phyloP scores from a whole-genome alignment of 805 yeast genomes.

The Allodekkera sacchari region DNA sequence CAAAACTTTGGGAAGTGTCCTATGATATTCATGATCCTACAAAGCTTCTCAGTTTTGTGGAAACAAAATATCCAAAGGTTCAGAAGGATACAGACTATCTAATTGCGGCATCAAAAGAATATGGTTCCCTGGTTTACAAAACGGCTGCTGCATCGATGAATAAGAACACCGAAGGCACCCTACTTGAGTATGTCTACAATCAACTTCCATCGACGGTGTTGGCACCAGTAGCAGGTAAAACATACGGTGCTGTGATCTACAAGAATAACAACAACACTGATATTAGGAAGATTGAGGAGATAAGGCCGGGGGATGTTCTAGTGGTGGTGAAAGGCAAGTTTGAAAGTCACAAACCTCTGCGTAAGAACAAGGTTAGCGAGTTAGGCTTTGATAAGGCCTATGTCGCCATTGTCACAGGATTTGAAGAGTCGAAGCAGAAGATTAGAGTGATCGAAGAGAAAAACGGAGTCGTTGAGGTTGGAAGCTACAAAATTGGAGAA shows the following conservation, averaged over 20 bases:
- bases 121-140: conserved; percentile 44
- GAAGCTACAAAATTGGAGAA: conserved; percentile 60
- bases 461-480: conserved; percentile 42
- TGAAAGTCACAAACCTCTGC: conserved; percentile 39
- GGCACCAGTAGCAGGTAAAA: conserved; percentile 49
- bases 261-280: conserved; percentile 42
- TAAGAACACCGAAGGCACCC: conserved; percentile 17
- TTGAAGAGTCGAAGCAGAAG: conserved; percentile 65
- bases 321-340: conserved; percentile 72
- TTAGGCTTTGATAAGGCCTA: conserved; percentile 51
- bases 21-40: conserved; percentile 50
- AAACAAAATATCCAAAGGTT: conserved; percentile 11
- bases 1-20: conserved; percentile 48
- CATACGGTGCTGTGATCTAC: conserved; percentile 70
- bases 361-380: conserved; percentile 28
- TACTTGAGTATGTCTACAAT: conserved; percentile 29
- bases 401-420: conserved; percentile 58
- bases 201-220: conserved; percentile 28
- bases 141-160: conserved; percentile 29
- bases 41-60: conserved; percentile 34
- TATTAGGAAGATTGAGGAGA: conserved; percentile 47
- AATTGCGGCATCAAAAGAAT: conserved; percentile 37
- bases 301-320: conserved; percentile 78
- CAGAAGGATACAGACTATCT: conserved; percentile 45
- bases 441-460: conserved; percentile 58